These are phyloP conservation scores for Rugonectria rugulosa DNA, from an alignment of 2,329 filamentous ascomycete species.

Conservation along the genomic window DNA sequence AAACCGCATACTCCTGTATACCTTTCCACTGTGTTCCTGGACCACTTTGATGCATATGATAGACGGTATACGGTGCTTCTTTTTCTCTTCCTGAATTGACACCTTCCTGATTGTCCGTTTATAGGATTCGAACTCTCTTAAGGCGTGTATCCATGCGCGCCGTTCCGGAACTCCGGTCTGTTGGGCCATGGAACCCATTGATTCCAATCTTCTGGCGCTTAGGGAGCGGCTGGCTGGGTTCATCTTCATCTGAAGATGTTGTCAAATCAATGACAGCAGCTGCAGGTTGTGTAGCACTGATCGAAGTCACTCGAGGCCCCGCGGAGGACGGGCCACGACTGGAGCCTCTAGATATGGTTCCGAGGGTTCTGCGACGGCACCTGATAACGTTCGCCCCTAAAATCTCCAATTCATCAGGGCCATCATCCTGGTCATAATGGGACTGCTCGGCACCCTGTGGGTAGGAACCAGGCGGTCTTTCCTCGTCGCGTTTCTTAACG, in stretches of 20 bases:
- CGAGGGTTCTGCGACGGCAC: slow-evolving; percentile 48
- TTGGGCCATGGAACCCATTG: slow-evolving; percentile 34
- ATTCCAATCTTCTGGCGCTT: slow-evolving; percentile 54
- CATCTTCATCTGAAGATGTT: slow-evolving; percentile 62
- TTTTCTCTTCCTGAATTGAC: slow-evolving; percentile 19
- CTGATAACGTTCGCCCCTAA: slow-evolving; percentile 51
- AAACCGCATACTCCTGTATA: slow-evolving; percentile 1
- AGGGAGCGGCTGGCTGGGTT: slow-evolving; percentile 51
- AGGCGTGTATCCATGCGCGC: slow-evolving; percentile 31
- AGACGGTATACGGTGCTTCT: not conserved
- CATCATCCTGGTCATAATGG: slow-evolving; percentile 48
- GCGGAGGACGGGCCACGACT: slow-evolving; percentile 46
- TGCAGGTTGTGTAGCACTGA: slow-evolving; percentile 56
- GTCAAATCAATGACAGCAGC: slow-evolving; percentile 68
- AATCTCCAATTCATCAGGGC: slow-evolving; percentile 61
- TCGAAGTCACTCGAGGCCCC: slow-evolving; percentile 46
- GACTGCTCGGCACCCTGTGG: slow-evolving; percentile 19
- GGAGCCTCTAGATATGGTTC: slow-evolving; percentile 44
- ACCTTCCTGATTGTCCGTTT: slow-evolving; percentile 16
- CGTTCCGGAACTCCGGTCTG: slow-evolving; percentile 31
- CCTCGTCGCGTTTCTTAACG: slow-evolving; percentile 47
- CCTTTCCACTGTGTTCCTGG: not conserved
- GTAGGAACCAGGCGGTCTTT: slow-evolving; percentile 30
- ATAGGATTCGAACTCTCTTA: slow-evolving; percentile 27
- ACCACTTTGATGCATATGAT: too few species aligned